phyloP scores from a whole-genome alignment of 2,329 filamentous ascomycete species.

The Ceratocystiopsis minuta region DNA sequence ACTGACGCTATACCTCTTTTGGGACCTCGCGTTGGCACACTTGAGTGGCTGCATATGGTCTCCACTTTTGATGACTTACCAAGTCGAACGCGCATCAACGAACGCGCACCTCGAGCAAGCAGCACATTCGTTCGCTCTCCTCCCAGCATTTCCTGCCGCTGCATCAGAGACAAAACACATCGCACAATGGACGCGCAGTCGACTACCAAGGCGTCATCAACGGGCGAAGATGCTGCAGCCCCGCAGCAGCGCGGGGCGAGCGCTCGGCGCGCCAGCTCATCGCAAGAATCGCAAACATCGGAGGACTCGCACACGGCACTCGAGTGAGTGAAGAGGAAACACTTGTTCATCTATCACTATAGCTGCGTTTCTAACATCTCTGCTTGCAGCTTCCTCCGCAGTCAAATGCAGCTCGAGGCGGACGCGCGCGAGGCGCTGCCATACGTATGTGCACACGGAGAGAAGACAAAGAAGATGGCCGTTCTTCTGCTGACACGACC shows the following conservation, averaged over 20 bases:
- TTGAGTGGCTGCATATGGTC: background rate
- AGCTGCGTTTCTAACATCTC: no score
- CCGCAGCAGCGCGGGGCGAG: slow-evolving; percentile 8
- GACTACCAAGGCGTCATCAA: background rate
- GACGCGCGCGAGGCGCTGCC: slow-evolving; percentile 90
- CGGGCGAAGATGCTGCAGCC: slow-evolving; percentile 31
- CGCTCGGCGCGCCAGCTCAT: slow-evolving; percentile 39
- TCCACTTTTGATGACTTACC: background rate
- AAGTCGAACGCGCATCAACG: background rate
- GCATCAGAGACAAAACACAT: no score
- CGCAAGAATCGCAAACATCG: slow-evolving; percentile 40
- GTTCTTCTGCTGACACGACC: no score
- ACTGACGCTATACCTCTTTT: slow-evolving; percentile 21
- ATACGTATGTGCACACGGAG: slow-evolving; percentile 43
- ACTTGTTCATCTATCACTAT: no score
- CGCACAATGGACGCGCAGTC: slow-evolving; percentile 3
- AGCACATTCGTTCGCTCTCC: background rate
- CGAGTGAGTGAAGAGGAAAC: slow-evolving; percentile 27
- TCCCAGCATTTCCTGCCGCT: background rate
- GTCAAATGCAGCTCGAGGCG: slow-evolving; percentile 77
- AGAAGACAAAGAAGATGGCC: no score
- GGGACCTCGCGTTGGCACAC: slow-evolving; percentile 10
- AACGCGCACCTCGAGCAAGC: no score
- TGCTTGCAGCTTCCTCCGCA: slow-evolving; percentile 60
- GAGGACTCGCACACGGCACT: slow-evolving; percentile 54